Evolutionary conservation across 495 filamentous ascomycete species (phyloP), one percentile per base, ranked within the genome.

Genomic region (Pyrenula massariospora): DNA sequence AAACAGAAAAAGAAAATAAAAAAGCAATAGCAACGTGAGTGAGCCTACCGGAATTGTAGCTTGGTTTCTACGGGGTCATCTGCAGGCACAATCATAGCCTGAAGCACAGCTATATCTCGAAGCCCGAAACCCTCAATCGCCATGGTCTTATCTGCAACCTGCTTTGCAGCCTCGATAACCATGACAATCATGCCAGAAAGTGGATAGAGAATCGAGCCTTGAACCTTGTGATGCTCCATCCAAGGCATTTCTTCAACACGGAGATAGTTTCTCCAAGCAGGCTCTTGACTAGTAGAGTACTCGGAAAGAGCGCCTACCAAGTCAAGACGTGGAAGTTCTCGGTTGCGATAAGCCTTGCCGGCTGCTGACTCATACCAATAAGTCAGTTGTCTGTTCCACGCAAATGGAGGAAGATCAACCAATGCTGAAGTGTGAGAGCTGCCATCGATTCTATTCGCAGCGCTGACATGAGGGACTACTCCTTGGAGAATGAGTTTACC

Each of bases 351-450:
- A 52, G 66, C 67, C 10, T 59, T 63, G 56, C 66, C 73, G 12
- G 68, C 49, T 5, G 71, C 61, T 48, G 62, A 66, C 50, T 74
- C 71, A 31, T 67, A 63, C 25, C 72, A 59, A 22, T 64, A 62
- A 12, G 57, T 70, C 15, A 58, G 64, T 48, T 61, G 55, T 25
- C 77, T 74, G 48, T 77, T 70, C 65, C 73, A 79, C 2, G 54
- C 24, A 50, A 78, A 79, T 19, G 66, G 62, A 1, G 77, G 78
- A 0, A 81, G 60, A 53, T 78, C 67, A 11, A 66, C 55, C 11
- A 74, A 25, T 49, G 23, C 24, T 12, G 2, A 54, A 24, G 54
- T 53, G 23, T 12, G 25, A 23, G 12, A 42, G 47, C 22, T 47
- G 11, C 12, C 19, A 11, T 24, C 55, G 24, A 11, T 11, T 11